Conservation (phyloP, 805 yeast species). For the Myxozyma mucilagina region DNA sequence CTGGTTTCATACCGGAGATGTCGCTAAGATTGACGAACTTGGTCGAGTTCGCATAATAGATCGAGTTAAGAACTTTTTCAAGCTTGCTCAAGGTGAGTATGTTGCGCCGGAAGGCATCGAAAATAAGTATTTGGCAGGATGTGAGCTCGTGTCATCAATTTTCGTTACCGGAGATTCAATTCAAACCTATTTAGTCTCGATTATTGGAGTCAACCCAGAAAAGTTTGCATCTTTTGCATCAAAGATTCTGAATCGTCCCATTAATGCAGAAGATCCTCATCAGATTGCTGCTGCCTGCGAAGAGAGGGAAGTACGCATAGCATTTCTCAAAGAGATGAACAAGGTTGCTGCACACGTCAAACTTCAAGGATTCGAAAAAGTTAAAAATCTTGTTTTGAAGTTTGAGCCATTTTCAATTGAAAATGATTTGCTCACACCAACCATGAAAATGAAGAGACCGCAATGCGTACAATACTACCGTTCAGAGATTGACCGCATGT, state of each 20-base stretch:
- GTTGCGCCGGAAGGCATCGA: slow-evolving; percentile 77
- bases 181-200: slow-evolving; percentile 57
- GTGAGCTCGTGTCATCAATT: slow-evolving; percentile 54
- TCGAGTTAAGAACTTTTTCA: slow-evolving; percentile 77
- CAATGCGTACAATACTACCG: slow-evolving; percentile 50
- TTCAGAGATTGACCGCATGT: slow-evolving; percentile 46
- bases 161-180: slow-evolving; percentile 67
- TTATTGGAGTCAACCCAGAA: slow-evolving; percentile 61
- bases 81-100: slow-evolving; percentile 65
- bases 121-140: slow-evolving; percentile 56
- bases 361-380: slow-evolving; percentile 62
- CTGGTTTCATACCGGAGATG: slow-evolving; percentile 50
- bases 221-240: slow-evolving; percentile 41
- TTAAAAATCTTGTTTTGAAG: slow-evolving; percentile 55
- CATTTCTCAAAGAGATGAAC: slow-evolving; percentile 46
- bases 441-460: slow-evolving; percentile 57
- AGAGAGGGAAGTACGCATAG: slow-evolving; percentile 44
- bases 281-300: slow-evolving; percentile 38
- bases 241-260: slow-evolving; percentile 33
- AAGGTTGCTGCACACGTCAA: slow-evolving; percentile 41
- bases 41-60: slow-evolving; percentile 67
- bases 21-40: slow-evolving; percentile 51
- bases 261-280: slow-evolving; percentile 36
- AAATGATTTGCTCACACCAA: slow-evolving; percentile 67
- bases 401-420: slow-evolving; percentile 62